Evolutionary conservation across 257 asterid species (phyloP), one percentile per base, ranked within the genome.

Genomic region (Rehmannia glutinosa): DNA sequence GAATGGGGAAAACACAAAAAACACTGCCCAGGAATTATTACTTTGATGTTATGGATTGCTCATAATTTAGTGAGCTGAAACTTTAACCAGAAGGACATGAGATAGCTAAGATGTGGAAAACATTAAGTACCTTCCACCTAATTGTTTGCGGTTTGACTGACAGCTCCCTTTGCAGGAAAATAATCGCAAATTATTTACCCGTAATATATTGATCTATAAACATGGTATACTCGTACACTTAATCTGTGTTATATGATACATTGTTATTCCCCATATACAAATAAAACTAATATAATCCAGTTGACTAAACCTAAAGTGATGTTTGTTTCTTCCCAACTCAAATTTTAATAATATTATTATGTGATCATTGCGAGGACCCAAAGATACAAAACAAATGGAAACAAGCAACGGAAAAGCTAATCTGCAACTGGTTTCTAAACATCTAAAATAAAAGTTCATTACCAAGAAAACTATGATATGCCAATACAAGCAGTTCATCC

Each of bases 351-450:
- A 71, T 1, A 54, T 23, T 54, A 63, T 15, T 16, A 13, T 27
- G 16, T 20, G 24, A n/a, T 64, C 33, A 15, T 36, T 5, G 28
- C 11, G 23, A 41, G 39, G 19, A 52, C 49, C 25, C 33, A 53
- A 62, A 28, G 42, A 38, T 0, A 15, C 28, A 38, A 69, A 21
- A 39, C n/a, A n/a, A n/a, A n/a, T n/a, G n/a, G n/a, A n/a, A n/a
- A n/a, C n/a, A n/a, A n/a, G n/a, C n/a, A n/a, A n/a, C n/a, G 28
- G 58, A 51, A 56, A 55, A 43, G 51, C 71, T 36, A 51, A 27
- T 66, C 16, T 21, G 59, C 25, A 68, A 10, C 53, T 53, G 46
- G 12, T 50, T 1, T 17, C 24, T 30, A 13, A 43, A 54, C 28
- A 63, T 41, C 65, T 7, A 62, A 42, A 13, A 16, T 3, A 64